Base-by-base conservation (phyloP, 257 asterid species). In the Solanum ossicruentum region DNA sequence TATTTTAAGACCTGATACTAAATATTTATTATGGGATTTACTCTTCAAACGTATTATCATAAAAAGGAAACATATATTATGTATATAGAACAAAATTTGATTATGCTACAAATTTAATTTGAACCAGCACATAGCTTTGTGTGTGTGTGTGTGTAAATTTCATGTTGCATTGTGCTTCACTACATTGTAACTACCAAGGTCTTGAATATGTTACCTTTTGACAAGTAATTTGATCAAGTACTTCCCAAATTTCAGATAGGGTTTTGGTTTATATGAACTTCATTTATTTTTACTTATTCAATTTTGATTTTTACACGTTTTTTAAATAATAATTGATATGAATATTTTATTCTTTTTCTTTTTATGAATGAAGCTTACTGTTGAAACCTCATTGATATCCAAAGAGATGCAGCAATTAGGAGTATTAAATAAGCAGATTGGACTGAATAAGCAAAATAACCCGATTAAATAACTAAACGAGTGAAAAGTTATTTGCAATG, bases 131-230 rank as follows among this genome's bases (percentile, higher is more conserved):
- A 21, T 61, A 61, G 69, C 36, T 21, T 5, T 26, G 26, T 61
- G 4, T 23, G 69, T 61, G 66, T 18, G 41, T 47, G 52, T 9
- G 12, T 21, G 43, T 12, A 18, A 63, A 65, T 65, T 26, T 65
- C 75, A 67, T 67, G 75, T 32, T 67, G 49, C 75, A 32, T 67
- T 67, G 47, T 67, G 20, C 75, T 67, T 18, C 75, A 13, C 45
- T 13, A 65, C 69, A 21, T 60, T 61, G 69, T 61, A 61, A 61
- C 11, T 61, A 61, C 36, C 3, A 58, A 60, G 67, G 32, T 61
- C 9, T 11, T 11, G 16, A 61, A 61, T 21, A 61, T 23, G 70
- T 61, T 61, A 32, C 67, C 67, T 60, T 60, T 60, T 60, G 15
- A 60, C 32, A 60, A 4, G 32, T 60, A 21, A 23, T 61, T 61